A percentile compares a stretch with the other conserved stretches of the same genome.
phyloP scores from a whole-genome alignment of 768 basidiomycete species.

The Boletus vinaceobasis region DNA sequence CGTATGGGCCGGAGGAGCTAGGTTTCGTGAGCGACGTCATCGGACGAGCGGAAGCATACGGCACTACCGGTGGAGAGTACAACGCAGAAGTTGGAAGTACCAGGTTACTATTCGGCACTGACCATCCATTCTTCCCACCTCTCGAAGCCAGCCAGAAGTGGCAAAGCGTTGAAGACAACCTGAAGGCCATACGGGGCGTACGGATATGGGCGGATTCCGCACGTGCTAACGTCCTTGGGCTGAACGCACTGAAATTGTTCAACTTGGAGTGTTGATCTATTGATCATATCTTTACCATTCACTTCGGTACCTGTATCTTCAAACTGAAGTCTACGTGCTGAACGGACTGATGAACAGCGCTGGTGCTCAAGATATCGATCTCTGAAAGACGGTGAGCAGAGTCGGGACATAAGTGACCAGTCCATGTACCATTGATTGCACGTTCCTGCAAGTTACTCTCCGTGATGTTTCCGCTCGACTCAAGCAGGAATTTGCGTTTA shows the following conservation, averaged over 20 bases:
- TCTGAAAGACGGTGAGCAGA: slow-evolving; percentile 44
- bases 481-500: slow-evolving; percentile 81
- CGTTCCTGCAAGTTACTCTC: slow-evolving; percentile 78
- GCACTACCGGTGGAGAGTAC: slow-evolving; percentile 29
- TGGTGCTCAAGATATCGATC: slow-evolving; percentile 93
- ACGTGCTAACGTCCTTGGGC: slow-evolving; percentile 63
- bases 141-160: slow-evolving; percentile 65
- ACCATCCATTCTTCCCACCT: slow-evolving; percentile 91
- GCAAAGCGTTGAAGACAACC: slow-evolving; percentile 82
- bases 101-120: slow-evolving; percentile 78
- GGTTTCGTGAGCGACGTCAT: slow-evolving; percentile 72
- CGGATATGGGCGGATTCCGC: slow-evolving; percentile 44
- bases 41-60: slow-evolving; percentile 54
- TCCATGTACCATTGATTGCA: slow-evolving; percentile 70
- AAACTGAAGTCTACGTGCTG: slow-evolving; percentile 96
- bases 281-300: slow-evolving; percentile 8
- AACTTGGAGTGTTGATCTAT: slow-evolving; percentile 36
- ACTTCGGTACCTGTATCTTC: slow-evolving; percentile 77
- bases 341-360: slow-evolving; percentile 85
- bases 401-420: background rate
- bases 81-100: slow-evolving; percentile 45
- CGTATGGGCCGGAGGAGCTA: slow-evolving; percentile 83
- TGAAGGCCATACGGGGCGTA: slow-evolving; percentile 63
- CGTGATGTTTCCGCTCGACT: slow-evolving; percentile 94
- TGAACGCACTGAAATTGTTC: slow-evolving; percentile 74